phyloP scores from a whole-genome alignment of 169 alveolate species.

The Babesia sp. region DNA sequence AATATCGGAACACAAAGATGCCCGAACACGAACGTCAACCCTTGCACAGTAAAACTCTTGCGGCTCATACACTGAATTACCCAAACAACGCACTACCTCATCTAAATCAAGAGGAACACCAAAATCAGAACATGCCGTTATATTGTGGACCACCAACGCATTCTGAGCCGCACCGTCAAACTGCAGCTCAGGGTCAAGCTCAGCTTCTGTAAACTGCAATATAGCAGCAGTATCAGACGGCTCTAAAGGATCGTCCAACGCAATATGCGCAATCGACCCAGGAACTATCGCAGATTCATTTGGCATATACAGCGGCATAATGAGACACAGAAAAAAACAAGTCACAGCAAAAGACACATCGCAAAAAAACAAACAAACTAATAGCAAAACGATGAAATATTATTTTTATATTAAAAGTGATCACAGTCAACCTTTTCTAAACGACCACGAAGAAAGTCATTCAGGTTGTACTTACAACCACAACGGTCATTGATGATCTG shows the following conservation, averaged over 20 bases:
- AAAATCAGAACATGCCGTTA: constrained; percentile 66
- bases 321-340: no score
- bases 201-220: not conserved
- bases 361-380: no score
- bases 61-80: constrained; percentile 72
- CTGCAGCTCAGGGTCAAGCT: not conserved
- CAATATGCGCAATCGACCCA: not conserved
- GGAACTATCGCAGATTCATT: no score
- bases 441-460: constrained; percentile 28
- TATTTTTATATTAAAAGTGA: constrained; percentile 47
- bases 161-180: not conserved
- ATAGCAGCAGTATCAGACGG: not conserved
- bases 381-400: no score
- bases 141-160: constrained; percentile 71
- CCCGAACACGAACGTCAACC: constrained; percentile 66
- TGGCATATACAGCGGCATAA: no score
- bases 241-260: not conserved
- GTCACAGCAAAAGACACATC: no score
- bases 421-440: constrained; percentile 62
- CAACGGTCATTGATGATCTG: constrained; percentile 64
- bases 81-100: constrained; percentile 43
- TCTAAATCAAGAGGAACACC: constrained; percentile 67
- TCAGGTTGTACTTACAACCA: constrained; percentile 64
- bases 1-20: not conserved
- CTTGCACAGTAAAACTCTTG: constrained; percentile 75